These are phyloP conservation scores for Didymella keratinophila DNA, from an alignment of 2,329 filamentous ascomycete species.

Conservation along the genomic window DNA sequence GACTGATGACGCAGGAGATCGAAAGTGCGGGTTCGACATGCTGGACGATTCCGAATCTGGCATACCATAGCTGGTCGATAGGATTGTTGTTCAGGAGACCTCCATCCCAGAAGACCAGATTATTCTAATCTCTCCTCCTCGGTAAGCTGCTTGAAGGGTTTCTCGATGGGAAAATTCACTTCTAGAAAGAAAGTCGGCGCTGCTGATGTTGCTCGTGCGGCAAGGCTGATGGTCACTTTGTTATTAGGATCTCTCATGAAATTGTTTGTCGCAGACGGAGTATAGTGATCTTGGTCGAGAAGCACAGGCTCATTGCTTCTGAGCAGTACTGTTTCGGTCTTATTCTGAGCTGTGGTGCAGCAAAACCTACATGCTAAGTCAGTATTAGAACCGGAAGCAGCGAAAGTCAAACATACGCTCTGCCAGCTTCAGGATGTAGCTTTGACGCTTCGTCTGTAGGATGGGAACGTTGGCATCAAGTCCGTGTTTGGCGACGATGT, in stretches of 20 bases:
- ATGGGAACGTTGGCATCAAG: neutral
- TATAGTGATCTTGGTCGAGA: too few relatives aligned
- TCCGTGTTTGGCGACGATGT: slow-evolving; percentile 1
- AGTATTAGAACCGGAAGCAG: neutral
- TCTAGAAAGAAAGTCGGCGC: neutral
- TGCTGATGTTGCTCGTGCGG: neutral
- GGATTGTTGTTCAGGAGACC: neutral
- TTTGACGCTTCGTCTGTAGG: neutral
- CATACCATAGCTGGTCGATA: neutral
- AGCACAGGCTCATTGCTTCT: neutral
- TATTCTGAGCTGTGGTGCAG: neutral
- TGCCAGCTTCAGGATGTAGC: neutral
- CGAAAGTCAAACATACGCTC: too few relatives aligned
- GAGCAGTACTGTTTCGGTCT: neutral
- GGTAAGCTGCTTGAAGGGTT: neutral
- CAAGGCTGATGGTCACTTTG: neutral
- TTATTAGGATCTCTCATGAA: neutral
- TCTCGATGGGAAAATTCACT: neutral
- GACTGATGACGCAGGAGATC: neutral
- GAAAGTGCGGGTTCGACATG: neutral
- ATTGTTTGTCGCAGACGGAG: neutral
- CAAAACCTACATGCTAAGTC: neutral
- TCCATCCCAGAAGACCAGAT: neutral
- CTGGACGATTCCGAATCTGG: neutral
- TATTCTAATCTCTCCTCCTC: neutral